A percentile compares a stretch with the other conserved stretches of the same genome.
phyloP scores from a whole-genome alignment of 2,329 filamentous ascomycete species.

The Aspergillus luchuensis region DNA sequence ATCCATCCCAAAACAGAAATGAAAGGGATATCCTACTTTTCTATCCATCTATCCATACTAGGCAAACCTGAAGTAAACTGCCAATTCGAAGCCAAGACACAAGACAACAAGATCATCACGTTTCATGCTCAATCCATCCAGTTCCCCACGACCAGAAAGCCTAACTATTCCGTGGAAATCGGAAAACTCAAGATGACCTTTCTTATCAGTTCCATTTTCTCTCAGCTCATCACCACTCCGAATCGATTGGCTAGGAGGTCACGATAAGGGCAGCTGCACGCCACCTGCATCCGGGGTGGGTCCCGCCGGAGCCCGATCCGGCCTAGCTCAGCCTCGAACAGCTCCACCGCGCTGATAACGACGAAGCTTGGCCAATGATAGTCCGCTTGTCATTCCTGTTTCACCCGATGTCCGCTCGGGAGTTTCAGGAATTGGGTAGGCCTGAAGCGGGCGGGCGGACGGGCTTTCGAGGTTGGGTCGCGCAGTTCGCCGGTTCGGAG shows the following conservation, averaged over 20 bases:
- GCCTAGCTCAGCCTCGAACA: conserved; percentile 6
- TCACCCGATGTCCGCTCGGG: conserved; percentile 17
- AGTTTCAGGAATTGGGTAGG: background rate
- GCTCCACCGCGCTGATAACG: conserved; percentile 22
- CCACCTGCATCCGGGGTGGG: conserved; percentile 18
- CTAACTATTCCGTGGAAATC: background rate
- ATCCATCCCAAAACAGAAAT: background rate
- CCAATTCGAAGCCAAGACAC: background rate
- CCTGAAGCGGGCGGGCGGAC: background rate
- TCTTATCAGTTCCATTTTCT: conserved; percentile 21
- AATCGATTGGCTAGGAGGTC: conserved; percentile 21
- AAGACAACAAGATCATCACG: background rate
- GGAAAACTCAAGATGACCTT: background rate
- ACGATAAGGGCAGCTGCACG: conserved; percentile 21
- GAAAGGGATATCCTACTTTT: background rate
- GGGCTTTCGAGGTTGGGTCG: background rate
- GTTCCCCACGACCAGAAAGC: background rate
- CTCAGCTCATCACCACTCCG: conserved; percentile 19
- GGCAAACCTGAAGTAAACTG: too few relatives aligned
- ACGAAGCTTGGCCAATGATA: conserved; percentile 18
- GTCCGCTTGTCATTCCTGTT: conserved; percentile 10
- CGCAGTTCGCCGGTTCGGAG: background rate
- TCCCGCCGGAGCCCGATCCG: conserved; percentile 6
- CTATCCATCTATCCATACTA: too few relatives aligned
- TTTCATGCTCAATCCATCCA: background rate